These are phyloP conservation scores for Cryptococcus amylolentus DNA, from an alignment of 1,284 basidiomycete genomes.

Conservation along the genomic window DNA sequence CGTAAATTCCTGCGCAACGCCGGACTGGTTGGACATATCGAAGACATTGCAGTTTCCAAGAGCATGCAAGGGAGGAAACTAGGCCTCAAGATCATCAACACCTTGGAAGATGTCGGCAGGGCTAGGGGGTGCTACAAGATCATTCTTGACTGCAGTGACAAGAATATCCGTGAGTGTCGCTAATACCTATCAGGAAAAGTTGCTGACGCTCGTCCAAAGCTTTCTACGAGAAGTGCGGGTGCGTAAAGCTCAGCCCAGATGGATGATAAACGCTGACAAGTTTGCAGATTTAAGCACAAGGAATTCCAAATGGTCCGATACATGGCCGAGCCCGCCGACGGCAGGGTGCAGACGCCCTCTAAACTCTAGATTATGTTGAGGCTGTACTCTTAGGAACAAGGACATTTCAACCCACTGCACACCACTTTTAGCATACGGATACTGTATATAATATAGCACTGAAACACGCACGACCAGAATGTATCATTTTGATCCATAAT, in stretches of 20 bases:
- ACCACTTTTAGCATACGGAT: neutral
- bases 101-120: conserved; percentile 75
- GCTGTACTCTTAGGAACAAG: neutral
- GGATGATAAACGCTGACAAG: neutral
- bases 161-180: conserved; percentile 73
- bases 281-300: conserved; percentile 63
- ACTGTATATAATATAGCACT: neutral
- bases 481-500: neutral
- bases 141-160: conserved; percentile 83
- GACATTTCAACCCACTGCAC: neutral
- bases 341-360: conserved; percentile 10
- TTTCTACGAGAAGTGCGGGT: conserved; percentile 95
- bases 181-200: neutral
- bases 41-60: conserved; percentile 92
- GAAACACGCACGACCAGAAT: neutral
- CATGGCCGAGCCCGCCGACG: conserved; percentile 19
- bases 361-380: conserved; percentile 1
- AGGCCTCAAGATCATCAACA: conserved; percentile 80
- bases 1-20: conserved; percentile 84
- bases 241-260: conserved; percentile 8
- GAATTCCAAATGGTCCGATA: conserved; percentile 80
- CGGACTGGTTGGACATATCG: conserved; percentile 86
- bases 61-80: conserved; percentile 79
- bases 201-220: conserved; percentile 54
- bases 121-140: conserved; percentile 85